Percentiles rank a stretch among this genome's conserved stretches.
Conservation (phyloP, 2,329 filamentous ascomycete genomes). For the Aspergillus ruber region DNA sequence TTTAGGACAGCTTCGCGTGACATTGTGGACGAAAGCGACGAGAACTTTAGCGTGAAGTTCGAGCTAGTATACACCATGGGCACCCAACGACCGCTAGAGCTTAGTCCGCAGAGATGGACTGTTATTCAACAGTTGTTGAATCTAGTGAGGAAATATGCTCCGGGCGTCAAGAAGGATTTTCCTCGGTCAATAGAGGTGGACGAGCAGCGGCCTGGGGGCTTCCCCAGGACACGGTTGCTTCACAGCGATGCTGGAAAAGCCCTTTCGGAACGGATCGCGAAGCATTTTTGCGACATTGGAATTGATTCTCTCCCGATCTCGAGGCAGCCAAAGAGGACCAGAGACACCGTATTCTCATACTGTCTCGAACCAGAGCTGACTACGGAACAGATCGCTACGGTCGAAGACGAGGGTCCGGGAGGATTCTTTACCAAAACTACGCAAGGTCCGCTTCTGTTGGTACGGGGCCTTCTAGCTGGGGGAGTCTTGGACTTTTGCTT, state of each 20-base stretch:
- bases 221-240: slow-evolving; percentile 48
- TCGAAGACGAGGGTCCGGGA: slow-evolving; percentile 27
- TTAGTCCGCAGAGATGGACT: slow-evolving; percentile 51
- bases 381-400: slow-evolving; percentile 20
- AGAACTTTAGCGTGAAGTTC: slow-evolving; percentile 55
- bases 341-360: slow-evolving; percentile 37
- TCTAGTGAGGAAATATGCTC: slow-evolving; percentile 33
- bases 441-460: slow-evolving; percentile 19
- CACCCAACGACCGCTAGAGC: slow-evolving; percentile 44
- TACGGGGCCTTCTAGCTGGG: slow-evolving; percentile 47
- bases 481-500: slow-evolving; percentile 52
- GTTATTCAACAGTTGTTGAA: slow-evolving; percentile 50
- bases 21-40: slow-evolving; percentile 61
- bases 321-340: slow-evolving; percentile 23
- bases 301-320: slow-evolving; percentile 41
- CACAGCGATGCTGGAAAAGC: slow-evolving; percentile 27
- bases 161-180: slow-evolving; percentile 20
- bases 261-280: slow-evolving; percentile 20
- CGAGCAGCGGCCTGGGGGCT: slow-evolving; percentile 26
- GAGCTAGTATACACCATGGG: slow-evolving; percentile 61
- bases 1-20: slow-evolving; percentile 37
- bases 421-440: slow-evolving; percentile 45
- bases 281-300: slow-evolving; percentile 40
- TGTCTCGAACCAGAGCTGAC: slow-evolving; percentile 36
- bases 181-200: slow-evolving; percentile 42